Evolutionary conservation across 352 stramenopile species (phyloP), one percentile per base, ranked within the genome.

Genomic region (Phytophthora sansomeana): DNA sequence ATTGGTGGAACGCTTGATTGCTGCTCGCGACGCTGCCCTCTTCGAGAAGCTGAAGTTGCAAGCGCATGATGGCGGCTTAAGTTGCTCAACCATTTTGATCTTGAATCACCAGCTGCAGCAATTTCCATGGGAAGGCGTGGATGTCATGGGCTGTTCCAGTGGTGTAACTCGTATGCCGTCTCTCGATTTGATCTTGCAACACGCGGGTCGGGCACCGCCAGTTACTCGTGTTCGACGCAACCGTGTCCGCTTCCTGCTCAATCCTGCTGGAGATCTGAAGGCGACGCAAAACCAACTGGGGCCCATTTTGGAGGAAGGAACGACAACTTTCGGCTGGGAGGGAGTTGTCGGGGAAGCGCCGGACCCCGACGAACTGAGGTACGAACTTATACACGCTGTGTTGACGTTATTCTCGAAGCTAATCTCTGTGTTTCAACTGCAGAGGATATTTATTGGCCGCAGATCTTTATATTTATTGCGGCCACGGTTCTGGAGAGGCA

Each of bases 381-480:
- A 63, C 43, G 75, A 55, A 16, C 6, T 24, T 28, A 13, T 26
- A 21, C 28, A n/a, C 13, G 5, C 11, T 42, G 36, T 21, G 13
- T n/a, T 24, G 6, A 47, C 41, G 13, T 28, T 29, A 24, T 28
- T 46, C 8, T 16, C 6, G 1, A 44, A n/a, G 6, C 17, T 47
- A 29, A 47, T 29, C n/a, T 47, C 17, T 49, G 1, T 41, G 51
- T n/a, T 35, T 14, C 29, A 56, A 16, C 41, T 35, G 16, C 19
- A 89, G 80, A 58, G 55, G 74, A 11, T 83, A 69, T 76, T 86
- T 85, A 70, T 74, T 52, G 24, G 70, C 73, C 17, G 81, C 81
- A 1, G 92, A 98, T 39, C 53, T 99, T 30, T 97, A 98, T 77
- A 83, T 99, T 65, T 99, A 99, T 78, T 99, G 95, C 72, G 98